A percentile compares a stretch with the other conserved stretches of the same genome.
Evolutionary conservation across 2,329 filamentous ascomycete species (phyloP).

Genomic region (Penicillium sp.): DNA sequence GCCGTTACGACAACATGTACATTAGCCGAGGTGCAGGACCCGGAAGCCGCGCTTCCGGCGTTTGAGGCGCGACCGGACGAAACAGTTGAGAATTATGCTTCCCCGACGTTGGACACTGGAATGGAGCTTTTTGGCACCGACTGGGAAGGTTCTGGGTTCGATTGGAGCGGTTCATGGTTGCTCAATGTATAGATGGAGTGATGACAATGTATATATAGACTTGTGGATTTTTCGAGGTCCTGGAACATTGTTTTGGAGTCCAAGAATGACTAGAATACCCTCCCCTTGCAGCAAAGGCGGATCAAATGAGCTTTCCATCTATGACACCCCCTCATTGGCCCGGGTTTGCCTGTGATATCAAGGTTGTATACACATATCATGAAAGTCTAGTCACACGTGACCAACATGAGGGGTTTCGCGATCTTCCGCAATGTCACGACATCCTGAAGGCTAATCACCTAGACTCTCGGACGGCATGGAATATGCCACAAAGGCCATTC

Average conservation of each 20-base stretch:
- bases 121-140: constrained; percentile 20
- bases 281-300: too few species aligned
- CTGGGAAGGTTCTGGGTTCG: constrained; percentile 28
- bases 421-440: constrained; percentile 2
- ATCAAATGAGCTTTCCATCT: too few species aligned
- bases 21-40: constrained; percentile 21
- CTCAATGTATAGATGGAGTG: constrained; percentile 18
- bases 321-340: too few species aligned
- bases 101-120: constrained; percentile 16
- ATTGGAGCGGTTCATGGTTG: constrained; percentile 28
- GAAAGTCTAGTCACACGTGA: background rate
- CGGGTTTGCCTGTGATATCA: too few species aligned
- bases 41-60: constrained; percentile 4
- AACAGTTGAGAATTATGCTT: constrained; percentile 8
- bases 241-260: background rate
- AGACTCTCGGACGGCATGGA: background rate
- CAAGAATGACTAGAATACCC: background rate
- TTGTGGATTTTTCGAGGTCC: too few species aligned
- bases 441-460: background rate
- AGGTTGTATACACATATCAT: too few species aligned
- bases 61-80: constrained; percentile 13
- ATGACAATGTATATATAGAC: background rate
- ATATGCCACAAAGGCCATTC: background rate
- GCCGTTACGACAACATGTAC: constrained; percentile 11
- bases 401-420: constrained; percentile 1